Base-by-base conservation (phyloP, 306 rosid species). In the Luffa acutangula region DNA sequence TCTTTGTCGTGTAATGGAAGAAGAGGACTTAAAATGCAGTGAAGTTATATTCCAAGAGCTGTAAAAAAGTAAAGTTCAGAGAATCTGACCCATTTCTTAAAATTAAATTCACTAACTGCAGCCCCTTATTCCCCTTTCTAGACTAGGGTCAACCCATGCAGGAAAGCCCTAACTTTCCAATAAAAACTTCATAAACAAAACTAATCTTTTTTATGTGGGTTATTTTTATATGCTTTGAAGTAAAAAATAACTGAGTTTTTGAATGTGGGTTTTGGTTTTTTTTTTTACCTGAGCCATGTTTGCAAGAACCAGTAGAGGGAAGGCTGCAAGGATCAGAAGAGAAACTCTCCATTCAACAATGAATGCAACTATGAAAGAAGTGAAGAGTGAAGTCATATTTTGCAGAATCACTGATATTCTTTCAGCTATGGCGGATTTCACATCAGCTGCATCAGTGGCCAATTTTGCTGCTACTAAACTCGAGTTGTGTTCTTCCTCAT, bases 271-370 rank as follows among this genome's bases (percentile, higher is more conserved):
- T 62, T 60, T 31, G 41, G 2, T 49, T 12, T 49, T 0, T 12
- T 12, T 58, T 78, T 57, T 82, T 84, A 95, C 99, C 97, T 95
- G 99, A 81, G 99, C 99, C 80, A 91, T 93, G 85, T 95, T 93
- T 45, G 99, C 97, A 5, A 95, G 94, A 79, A 95, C 99, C 39
- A 95, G 89, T 41, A 95, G 97, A 76, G 99, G 99, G 84, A 92
- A 95, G 21, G 97, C 90, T 20, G 78, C 99, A 4, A 95, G 84
- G 75, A 95, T 93, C 77, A 95, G 99, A 76, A 95, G 90, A 41
- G 99, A 95, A 78, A 95, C 99, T 78, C 99, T 95, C 99, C 99
- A 95, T 80, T 95, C 99, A 77, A 95, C 97, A 15, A 95, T 89
- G 93, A 95, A 95, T 69, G 97, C 99, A 79, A 95, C 99, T 2